Conservation (phyloP, 495 filamentous ascomycete genomes). For the Xylaria acuta region DNA sequence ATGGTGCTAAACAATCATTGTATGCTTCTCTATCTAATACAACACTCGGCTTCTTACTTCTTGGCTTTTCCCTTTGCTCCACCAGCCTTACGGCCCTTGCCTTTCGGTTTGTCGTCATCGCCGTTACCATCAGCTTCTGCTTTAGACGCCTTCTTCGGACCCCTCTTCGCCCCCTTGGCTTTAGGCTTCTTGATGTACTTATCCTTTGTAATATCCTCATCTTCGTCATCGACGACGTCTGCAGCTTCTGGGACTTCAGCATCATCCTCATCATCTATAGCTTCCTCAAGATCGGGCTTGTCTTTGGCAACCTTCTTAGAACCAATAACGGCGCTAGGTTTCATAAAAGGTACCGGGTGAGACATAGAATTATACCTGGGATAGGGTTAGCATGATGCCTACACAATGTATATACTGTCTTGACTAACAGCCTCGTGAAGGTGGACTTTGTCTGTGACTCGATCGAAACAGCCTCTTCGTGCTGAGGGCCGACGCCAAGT, state of each 20-base stretch:
- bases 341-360: conserved; percentile 96
- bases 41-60: conserved; percentile 34
- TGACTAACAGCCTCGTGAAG: conserved; percentile 80
- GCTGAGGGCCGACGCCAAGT: conserved; percentile 85
- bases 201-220: conserved; percentile 85
- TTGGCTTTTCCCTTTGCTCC: conserved; percentile 50
- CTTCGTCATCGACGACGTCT: conserved; percentile 68
- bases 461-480: conserved; percentile 73
- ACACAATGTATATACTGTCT: not conserved
- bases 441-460: conserved; percentile 83
- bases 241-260: conserved; percentile 65
- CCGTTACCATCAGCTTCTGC: conserved; percentile 55
- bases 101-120: conserved; percentile 60
- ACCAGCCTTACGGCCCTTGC: conserved; percentile 48
- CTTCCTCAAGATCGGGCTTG: conserved; percentile 93
- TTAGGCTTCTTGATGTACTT: conserved; percentile 95
- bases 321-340: conserved; percentile 75
- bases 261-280: conserved; percentile 90
- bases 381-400: not conserved
- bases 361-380: conserved; percentile 80
- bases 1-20: not conserved
- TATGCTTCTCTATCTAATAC: not conserved
- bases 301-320: conserved; percentile 76
- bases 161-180: conserved; percentile 59
- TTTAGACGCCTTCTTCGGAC: conserved; percentile 61